Evolutionary conservation across 1,139 yeast genomes (phyloP).

Genomic region (Wickerhamiella infanticola): DNA sequence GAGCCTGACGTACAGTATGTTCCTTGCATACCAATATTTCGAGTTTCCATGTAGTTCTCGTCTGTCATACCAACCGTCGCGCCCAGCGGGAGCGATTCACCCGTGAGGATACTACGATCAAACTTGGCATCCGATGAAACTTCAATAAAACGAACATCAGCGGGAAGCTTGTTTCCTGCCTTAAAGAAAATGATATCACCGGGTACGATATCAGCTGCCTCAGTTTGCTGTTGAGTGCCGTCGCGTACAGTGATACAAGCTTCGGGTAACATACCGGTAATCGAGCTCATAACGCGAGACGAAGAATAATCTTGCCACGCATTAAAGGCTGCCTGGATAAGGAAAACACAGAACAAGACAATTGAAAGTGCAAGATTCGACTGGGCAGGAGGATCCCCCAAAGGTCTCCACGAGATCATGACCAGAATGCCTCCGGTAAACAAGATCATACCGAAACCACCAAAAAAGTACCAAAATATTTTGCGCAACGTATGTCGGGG

Average conservation of each 20-base stretch:
- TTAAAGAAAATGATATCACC: slow-evolving; percentile 34
- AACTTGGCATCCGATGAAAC: slow-evolving; percentile 30
- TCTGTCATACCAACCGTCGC: slow-evolving; percentile 27
- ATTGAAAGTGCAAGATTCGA: slow-evolving; percentile 33
- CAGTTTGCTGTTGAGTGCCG: slow-evolving; percentile 25
- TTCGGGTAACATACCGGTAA: slow-evolving; percentile 31
- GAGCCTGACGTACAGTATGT: slow-evolving; percentile 35
- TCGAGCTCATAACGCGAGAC: slow-evolving; percentile 36
- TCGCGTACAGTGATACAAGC: slow-evolving; percentile 31
- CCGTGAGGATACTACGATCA: slow-evolving; percentile 39
- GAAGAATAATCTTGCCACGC: slow-evolving; percentile 38
- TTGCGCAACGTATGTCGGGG: slow-evolving; percentile 24
- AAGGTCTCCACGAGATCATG: slow-evolving; percentile 35
- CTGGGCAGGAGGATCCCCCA: slow-evolving; percentile 35
- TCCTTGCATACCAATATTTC: slow-evolving; percentile 35
- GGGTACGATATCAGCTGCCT: slow-evolving; percentile 33
- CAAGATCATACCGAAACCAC: slow-evolving; percentile 36
- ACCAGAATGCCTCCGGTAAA: slow-evolving; percentile 34
- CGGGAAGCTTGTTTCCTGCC: slow-evolving; percentile 37
- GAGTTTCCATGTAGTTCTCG: slow-evolving; percentile 31
- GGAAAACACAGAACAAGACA: slow-evolving; percentile 30
- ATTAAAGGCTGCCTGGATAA: slow-evolving; percentile 35
- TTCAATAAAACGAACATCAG: slow-evolving; percentile 31
- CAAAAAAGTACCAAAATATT: slow-evolving; percentile 31
- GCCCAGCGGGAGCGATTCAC: slow-evolving; percentile 35